Conservation (phyloP, 1,284 basidiomycete genomes). For the Pholiota adiposa region DNA sequence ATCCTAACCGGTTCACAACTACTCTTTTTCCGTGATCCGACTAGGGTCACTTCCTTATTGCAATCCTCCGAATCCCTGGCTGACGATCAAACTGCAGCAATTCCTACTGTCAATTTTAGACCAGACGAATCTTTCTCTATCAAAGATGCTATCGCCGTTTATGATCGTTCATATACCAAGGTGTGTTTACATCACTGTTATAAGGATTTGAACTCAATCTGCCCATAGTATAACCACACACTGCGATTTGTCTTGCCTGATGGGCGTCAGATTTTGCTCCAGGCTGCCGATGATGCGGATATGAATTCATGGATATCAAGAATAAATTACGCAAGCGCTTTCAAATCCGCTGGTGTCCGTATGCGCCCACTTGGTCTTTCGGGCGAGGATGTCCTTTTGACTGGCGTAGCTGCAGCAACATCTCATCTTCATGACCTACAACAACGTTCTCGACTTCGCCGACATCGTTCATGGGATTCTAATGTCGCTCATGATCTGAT, state of each 20-base stretch:
- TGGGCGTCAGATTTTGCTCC: conserved; percentile 83
- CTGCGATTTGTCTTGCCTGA: conserved; percentile 82
- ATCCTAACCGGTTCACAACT: conserved; percentile 91
- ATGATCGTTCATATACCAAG: conserved; percentile 78
- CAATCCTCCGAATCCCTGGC: conserved; percentile 47
- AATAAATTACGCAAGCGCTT: conserved; percentile 95
- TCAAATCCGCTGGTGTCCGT: conserved; percentile 85
- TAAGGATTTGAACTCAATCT: conserved; percentile 10
- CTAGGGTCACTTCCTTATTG: conserved; percentile 63
- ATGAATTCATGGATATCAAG: conserved; percentile 92
- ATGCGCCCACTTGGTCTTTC: conserved; percentile 81
- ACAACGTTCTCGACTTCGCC: conserved; percentile 38
- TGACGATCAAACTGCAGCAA: conserved; percentile 44
- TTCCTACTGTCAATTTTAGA: conserved; percentile 66
- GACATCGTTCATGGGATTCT: conserved; percentile 50
- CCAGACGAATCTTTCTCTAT: conserved; percentile 90
- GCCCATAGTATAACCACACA: conserved; percentile 64
- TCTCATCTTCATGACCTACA: conserved; percentile 76
- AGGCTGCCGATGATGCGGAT: conserved; percentile 73
- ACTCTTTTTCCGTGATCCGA: conserved; percentile 88
- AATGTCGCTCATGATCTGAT: conserved; percentile 42
- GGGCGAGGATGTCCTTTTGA: conserved; percentile 71
- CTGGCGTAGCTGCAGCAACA: conserved; percentile 82
- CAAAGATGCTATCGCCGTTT: conserved; percentile 79
- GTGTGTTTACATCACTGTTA: conserved; percentile 40